Base-by-base conservation (phyloP, 78 protist species). In the Creolimax fragrantissima region DNA sequence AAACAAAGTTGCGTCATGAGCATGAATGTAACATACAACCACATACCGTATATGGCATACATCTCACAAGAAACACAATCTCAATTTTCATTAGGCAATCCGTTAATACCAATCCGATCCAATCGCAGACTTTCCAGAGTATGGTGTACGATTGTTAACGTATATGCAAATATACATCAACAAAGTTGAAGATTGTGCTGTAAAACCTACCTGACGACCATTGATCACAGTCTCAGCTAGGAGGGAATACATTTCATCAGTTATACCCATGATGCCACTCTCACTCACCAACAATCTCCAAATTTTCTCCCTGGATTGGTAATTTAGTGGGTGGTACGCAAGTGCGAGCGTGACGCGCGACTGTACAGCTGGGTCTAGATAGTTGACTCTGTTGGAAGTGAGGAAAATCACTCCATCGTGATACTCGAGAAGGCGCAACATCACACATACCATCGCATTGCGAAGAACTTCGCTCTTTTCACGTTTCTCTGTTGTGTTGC, bases 301-400 rank as follows among this genome's bases (percentile, higher is more conserved):
- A 6, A 88, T 37, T 37, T 88, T 88, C 90, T 35, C 47, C 67
- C 90, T 2, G 17, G 88, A n/a, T 3, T 17, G 6, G 58, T 11
- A 32, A 58, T 83, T 44, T 43, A 42, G 2, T 3, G 93, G 43
- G 42, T 93, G 92, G 35, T 93, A 93, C 83, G 89, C n/a, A 36
- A 93, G 42, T 36, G 95, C 95, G 39, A 93, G 90, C 43, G 95
- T 93, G 66, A 93, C 92, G 7, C 95, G 92, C 35, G 88, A 45
- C 45, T 74, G 17, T 35, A 88, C 92, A 11, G 95, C 95, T 4
- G 95, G 93, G 45, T 93, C 95, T 37, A 93, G 67, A 2, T 35
- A 41, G 81, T 36, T 43, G 35, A 45, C 95, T 24, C 95, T 92
- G 89, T 93, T 93, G 42, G 95, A 90, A 2, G 95, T 93, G 67